A percentile compares a stretch with the other conserved stretches of the same genome.
Evolutionary conservation across 1,284 basidiomycete species (phyloP).

Genomic region (Ceratobasidium theobromae): DNA sequence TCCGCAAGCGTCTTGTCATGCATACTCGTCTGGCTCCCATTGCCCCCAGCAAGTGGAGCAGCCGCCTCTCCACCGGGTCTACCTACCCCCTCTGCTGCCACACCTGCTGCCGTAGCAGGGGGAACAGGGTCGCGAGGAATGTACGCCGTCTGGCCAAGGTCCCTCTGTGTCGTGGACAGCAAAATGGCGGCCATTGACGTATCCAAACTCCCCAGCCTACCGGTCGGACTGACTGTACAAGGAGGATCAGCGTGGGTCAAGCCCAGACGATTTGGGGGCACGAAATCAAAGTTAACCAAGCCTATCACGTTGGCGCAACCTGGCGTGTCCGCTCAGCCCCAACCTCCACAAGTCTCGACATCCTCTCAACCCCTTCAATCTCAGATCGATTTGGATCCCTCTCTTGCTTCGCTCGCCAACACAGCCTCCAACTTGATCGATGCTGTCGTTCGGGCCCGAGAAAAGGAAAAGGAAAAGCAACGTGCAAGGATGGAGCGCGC

Average conservation of each 20-base stretch:
- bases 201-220: background rate
- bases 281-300: background rate
- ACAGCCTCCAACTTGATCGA: slow-evolving; percentile 18
- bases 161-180: slow-evolving; percentile 17
- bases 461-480: slow-evolving; percentile 29
- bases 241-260: background rate
- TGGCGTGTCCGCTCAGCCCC: background rate
- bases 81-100: slow-evolving; percentile 25
- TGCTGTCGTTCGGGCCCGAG: slow-evolving; percentile 17
- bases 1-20: slow-evolving; percentile 15
- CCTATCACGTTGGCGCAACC: slow-evolving; percentile 15
- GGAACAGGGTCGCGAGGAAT: slow-evolving; percentile 29
- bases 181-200: slow-evolving; percentile 3
- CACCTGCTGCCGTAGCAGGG: slow-evolving; percentile 17
- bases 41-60: background rate
- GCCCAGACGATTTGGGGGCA: slow-evolving; percentile 4
- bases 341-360: background rate
- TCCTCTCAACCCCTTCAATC: background rate
- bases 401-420: slow-evolving; percentile 6
- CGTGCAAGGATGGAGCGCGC: slow-evolving; percentile 28
- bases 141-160: slow-evolving; percentile 26
- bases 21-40: slow-evolving; percentile 21
- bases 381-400: background rate
- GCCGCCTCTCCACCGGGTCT: slow-evolving; percentile 8
- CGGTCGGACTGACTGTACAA: background rate